Evolutionary conservation across 1,284 basidiomycete genomes (phyloP).

Genomic region (Malassezia sympodialis): DNA sequence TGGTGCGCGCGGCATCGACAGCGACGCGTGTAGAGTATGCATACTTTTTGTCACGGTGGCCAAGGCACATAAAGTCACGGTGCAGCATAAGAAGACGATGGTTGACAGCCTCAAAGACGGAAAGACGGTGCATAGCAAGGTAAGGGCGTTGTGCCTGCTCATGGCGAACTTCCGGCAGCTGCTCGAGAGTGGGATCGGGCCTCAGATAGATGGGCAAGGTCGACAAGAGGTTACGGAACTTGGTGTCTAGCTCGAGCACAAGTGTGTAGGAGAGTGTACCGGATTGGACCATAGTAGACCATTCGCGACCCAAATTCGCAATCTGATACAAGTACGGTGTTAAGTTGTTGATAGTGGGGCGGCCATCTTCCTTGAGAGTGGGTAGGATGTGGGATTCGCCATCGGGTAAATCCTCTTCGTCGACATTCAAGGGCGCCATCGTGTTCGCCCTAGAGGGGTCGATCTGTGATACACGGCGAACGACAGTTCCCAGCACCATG

Average conservation of each 20-base stretch:
- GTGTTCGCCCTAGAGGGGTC: slow-evolving; percentile 22
- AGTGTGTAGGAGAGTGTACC: slow-evolving; percentile 23
- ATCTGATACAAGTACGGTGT: slow-evolving; percentile 27
- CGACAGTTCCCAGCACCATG: slow-evolving; percentile 17
- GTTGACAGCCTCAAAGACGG: slow-evolving; percentile 31
- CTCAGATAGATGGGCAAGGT: slow-evolving; percentile 28
- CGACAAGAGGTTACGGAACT: slow-evolving; percentile 24
- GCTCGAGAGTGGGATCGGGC: slow-evolving; percentile 30
- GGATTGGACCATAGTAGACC: slow-evolving; percentile 22
- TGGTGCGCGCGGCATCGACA: slow-evolving; percentile 18
- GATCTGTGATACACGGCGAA: slow-evolving; percentile 18
- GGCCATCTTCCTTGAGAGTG: slow-evolving; percentile 14
- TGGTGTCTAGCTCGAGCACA: slow-evolving; percentile 28
- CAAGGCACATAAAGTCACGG: slow-evolving; percentile 30
- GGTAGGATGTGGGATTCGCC: slow-evolving; percentile 10
- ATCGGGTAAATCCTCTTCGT: slow-evolving; percentile 25
- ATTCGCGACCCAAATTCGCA: slow-evolving; percentile 21
- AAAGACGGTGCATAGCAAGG: slow-evolving; percentile 28
- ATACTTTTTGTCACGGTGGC: slow-evolving; percentile 32
- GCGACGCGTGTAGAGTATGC: slow-evolving; percentile 26
- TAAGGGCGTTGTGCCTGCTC: slow-evolving; percentile 32
- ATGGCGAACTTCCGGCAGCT: slow-evolving; percentile 27
- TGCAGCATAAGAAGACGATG: slow-evolving; percentile 35
- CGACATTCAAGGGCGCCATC: slow-evolving; percentile 29
- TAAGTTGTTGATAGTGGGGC: slow-evolving; percentile 25